Evolutionary conservation across 2,329 filamentous ascomycete species (phyloP).

Genomic region (Verticillium dahliae): DNA sequence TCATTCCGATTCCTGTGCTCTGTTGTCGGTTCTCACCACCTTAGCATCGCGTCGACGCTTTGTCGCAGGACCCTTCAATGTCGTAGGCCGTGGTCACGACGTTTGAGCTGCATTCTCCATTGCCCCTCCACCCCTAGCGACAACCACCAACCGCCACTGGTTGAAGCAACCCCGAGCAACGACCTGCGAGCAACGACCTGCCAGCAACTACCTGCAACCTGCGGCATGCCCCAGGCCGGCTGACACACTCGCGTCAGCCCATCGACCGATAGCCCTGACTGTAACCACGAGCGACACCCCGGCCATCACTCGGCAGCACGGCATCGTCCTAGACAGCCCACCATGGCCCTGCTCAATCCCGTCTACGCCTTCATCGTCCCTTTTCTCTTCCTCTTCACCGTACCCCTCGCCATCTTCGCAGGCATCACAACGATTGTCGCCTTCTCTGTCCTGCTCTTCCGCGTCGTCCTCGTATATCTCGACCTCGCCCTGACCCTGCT

Average conservation of each 20-base stretch:
- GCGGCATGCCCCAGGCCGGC: not conserved
- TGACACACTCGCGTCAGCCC: not conserved
- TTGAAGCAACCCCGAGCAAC: not conserved
- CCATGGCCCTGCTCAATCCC: conserved; percentile 48
- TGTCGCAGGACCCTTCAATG: not conserved
- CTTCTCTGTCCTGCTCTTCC: conserved; percentile 53
- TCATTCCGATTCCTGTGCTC: not conserved
- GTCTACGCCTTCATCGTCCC: conserved; percentile 52
- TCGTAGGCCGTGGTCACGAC: not conserved
- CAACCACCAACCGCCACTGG: not conserved
- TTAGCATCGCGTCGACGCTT: not conserved
- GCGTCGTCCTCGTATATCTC: conserved; percentile 56
- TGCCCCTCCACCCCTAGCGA: not conserved
- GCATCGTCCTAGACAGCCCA: not conserved
- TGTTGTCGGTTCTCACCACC: not conserved
- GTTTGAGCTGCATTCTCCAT: not conserved
- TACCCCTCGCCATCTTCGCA: conserved; percentile 58
- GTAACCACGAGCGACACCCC: not conserved
- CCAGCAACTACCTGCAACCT: not conserved
- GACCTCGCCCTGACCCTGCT: conserved; percentile 54
- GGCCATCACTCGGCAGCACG: not conserved
- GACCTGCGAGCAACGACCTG: too few species aligned
- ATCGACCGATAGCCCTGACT: not conserved
- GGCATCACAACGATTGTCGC: conserved; percentile 57
- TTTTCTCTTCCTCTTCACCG: conserved; percentile 54